Percentiles rank a stretch among this genome's conserved stretches.
These are phyloP conservation scores for Aspergillus indologenus DNA, from an alignment of 495 filamentous ascomycete species.

Conservation along the genomic window DNA sequence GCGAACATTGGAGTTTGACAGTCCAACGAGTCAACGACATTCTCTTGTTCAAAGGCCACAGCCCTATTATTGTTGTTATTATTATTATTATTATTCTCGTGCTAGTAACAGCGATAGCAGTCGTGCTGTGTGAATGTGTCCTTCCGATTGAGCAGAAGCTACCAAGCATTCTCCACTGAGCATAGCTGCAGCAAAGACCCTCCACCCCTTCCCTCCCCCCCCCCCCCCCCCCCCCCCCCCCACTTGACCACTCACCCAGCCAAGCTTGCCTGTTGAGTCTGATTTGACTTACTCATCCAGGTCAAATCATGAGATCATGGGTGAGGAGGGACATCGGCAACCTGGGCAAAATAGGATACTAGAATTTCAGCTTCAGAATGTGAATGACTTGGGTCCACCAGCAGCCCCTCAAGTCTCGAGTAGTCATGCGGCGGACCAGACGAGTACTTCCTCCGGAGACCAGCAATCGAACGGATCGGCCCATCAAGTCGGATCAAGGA, in stretches of 20 bases:
- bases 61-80: no score
- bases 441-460: conserved; percentile 6
- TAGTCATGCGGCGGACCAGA: conserved; percentile 11
- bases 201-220: conserved; percentile 2
- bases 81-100: no score
- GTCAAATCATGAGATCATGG: conserved; percentile 27
- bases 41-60: conserved; percentile 3
- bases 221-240: conserved; percentile 3
- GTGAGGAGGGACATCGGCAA: conserved; percentile 19
- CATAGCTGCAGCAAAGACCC: conserved; percentile 5
- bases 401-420: conserved; percentile 5
- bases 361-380: conserved; percentile 6
- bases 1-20: conserved; percentile 23
- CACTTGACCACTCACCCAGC: conserved; percentile 9
- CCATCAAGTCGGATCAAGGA: conserved; percentile 18
- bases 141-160: conserved; percentile 7
- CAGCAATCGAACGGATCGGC: conserved; percentile 10
- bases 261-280: conserved; percentile 10
- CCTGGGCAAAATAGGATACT: conserved; percentile 7
- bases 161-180: conserved; percentile 13
- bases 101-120: not conserved
- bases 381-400: conserved; percentile 2
- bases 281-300: conserved; percentile 6
- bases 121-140: conserved; percentile 10
- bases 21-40: conserved; percentile 1